Evolutionary conservation across 2,329 filamentous ascomycete genomes (phyloP).

Genomic region (Monosporascus sp.): DNA sequence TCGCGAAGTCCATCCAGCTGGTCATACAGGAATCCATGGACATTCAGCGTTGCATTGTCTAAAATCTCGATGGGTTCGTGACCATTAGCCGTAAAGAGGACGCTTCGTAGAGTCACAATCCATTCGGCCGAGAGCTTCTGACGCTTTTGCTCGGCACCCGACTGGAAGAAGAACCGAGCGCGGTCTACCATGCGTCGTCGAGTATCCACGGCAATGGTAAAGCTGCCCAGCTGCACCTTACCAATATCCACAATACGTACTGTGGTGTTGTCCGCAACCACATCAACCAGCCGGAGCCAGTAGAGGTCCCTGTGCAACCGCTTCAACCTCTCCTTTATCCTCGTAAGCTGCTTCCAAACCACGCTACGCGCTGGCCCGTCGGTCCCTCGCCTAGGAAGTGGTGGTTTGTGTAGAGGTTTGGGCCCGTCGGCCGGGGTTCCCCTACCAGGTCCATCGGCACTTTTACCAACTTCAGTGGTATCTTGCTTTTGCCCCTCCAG

Average conservation of each 20-base stretch:
- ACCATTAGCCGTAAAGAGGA: constrained; percentile 83
- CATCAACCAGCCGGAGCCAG: constrained; percentile 84
- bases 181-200: constrained; percentile 86
- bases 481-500: constrained; percentile 47
- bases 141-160: constrained; percentile 54
- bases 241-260: constrained; percentile 77
- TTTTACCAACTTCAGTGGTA: constrained; percentile 25
- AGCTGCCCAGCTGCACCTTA: constrained; percentile 74
- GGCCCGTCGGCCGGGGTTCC: constrained; percentile 12
- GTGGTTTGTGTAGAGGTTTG: constrained; percentile 22
- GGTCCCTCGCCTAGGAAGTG: constrained; percentile 23
- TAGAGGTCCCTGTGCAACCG: constrained; percentile 78
- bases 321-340: constrained; percentile 80
- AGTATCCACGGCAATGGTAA: constrained; percentile 86
- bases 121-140: constrained; percentile 81
- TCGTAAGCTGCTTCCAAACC: constrained; percentile 75
- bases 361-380: constrained; percentile 49
- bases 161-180: constrained; percentile 80
- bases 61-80: constrained; percentile 80
- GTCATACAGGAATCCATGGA: constrained; percentile 86
- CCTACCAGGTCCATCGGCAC: constrained; percentile 18
- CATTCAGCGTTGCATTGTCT: constrained; percentile 81
- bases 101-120: constrained; percentile 79
- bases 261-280: constrained; percentile 76
- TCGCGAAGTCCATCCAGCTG: constrained; percentile 83